Base-by-base conservation (phyloP, 2,329 filamentous ascomycete species). In the Biscogniauxia marginata region DNA sequence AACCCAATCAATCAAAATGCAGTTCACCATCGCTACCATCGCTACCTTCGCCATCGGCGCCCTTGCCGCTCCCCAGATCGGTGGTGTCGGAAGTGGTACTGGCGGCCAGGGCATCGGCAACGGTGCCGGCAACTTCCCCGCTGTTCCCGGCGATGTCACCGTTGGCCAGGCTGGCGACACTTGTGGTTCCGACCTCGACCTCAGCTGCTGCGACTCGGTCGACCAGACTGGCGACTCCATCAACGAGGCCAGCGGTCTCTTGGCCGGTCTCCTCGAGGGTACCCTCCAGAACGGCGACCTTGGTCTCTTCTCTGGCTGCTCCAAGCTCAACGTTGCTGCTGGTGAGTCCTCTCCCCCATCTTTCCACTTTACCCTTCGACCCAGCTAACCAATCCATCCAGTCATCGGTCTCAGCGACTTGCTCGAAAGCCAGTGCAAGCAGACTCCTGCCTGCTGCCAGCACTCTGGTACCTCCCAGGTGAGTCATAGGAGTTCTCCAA, bases 1-100 rank as follows among this genome's bases (percentile, higher is more conserved):
- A 52, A 53, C 56, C 49, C 39, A 61, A 58, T 52, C 56, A 57
- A 46, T 64, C 69, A 76, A 74, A 55, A 79, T 79, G 76, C 75
- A 75, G 71, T 73, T 75, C 72, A 67, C 71, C 53, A 53, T 72
- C 59, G 67, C 68, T 53, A 57, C 72, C 57, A 50, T 70, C 60
- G 51, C 76, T 60, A 69, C 72, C 57, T 62, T 71, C 62, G 70
- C 75, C 65, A 63, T 71, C 52, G 67, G 72, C 62, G 61, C 59
- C 50, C 4, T 66, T 19, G 69, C 62, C 44, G 54, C 54, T 16
- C 68, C 69, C 39, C 60, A 63, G 56, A 25, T 55, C 49, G 53
- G 30, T 23, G 56, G 50, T 16, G 18, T 45, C 47, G 23, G 44
- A 39, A 39, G 30, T 16, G 30, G 30, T 39, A 6, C n/a, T 16